Evolutionary conservation across 1,284 basidiomycete genomes (phyloP).

Genomic region (Austroboletus niveus): DNA sequence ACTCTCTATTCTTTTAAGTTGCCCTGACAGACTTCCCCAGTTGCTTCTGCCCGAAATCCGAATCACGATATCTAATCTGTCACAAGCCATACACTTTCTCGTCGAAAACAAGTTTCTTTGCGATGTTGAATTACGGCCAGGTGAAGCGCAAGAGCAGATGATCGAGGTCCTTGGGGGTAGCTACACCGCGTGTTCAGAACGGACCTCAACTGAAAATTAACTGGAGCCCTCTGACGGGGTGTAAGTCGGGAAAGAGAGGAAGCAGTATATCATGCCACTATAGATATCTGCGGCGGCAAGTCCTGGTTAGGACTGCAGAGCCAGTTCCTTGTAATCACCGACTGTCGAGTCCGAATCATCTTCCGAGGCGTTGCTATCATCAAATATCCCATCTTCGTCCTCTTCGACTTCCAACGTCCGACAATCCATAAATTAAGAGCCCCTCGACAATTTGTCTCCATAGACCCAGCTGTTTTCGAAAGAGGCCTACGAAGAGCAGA

Average conservation of each 20-base stretch:
- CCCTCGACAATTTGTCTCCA: slow-evolving; percentile 59
- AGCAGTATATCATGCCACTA: background rate
- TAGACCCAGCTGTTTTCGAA: slow-evolving; percentile 60
- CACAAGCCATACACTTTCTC: slow-evolving; percentile 90
- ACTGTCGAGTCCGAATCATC: slow-evolving; percentile 17
- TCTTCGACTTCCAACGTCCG: slow-evolving; percentile 66
- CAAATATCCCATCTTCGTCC: slow-evolving; percentile 39
- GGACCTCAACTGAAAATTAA: background rate
- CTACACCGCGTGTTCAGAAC: slow-evolving; percentile 4
- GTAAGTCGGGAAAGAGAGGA: background rate
- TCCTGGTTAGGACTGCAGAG: background rate
- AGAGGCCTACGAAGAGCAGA: slow-evolving; percentile 48
- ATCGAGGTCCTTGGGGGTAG: slow-evolving; percentile 56
- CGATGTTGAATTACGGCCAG: slow-evolving; percentile 79
- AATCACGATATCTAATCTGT: slow-evolving; percentile 88
- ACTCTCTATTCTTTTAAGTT: background rate
- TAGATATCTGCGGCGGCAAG: background rate
- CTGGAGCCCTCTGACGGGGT: background rate
- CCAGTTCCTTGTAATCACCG: slow-evolving; percentile 4
- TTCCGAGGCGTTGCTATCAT: slow-evolving; percentile 35
- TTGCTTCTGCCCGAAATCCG: slow-evolving; percentile 88
- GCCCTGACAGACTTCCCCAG: slow-evolving; percentile 38
- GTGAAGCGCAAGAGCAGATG: slow-evolving; percentile 69
- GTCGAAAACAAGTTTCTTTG: slow-evolving; percentile 90
- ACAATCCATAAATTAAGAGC: slow-evolving; percentile 70